A percentile compares a stretch with the other conserved stretches of the same genome.
These are phyloP conservation scores for Hibiscus syriacus DNA, from an alignment of 345 rosid genomes.

Conservation along the genomic window DNA sequence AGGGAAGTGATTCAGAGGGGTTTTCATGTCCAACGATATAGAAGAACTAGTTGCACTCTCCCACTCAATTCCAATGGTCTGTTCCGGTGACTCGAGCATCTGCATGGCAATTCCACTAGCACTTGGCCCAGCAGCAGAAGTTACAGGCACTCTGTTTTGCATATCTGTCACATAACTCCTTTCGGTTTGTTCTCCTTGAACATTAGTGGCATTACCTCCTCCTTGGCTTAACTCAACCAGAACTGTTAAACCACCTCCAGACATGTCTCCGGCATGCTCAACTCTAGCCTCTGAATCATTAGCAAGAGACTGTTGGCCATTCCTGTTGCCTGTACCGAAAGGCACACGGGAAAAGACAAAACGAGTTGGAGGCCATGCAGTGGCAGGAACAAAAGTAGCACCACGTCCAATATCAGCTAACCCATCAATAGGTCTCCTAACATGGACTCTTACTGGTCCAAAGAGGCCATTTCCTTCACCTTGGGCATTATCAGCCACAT, in stretches of 20 bases:
- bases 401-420: constrained; percentile 96
- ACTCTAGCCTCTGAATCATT: constrained; percentile 75
- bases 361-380: constrained; percentile 84
- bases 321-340: constrained; percentile 60
- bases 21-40: constrained; percentile 83
- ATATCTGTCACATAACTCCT: constrained; percentile 45
- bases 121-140: constrained; percentile 34
- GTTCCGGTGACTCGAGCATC: constrained; percentile 59
- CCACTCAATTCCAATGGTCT: constrained; percentile 65
- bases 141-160: constrained; percentile 37
- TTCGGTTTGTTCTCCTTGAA: constrained; percentile 51
- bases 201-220: constrained; percentile 34
- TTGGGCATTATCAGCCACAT: constrained; percentile 63
- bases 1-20: constrained; percentile 92
- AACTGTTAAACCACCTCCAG: constrained; percentile 89
- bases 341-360: constrained; percentile 92
- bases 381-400: constrained; percentile 62
- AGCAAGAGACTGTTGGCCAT: constrained; percentile 65
- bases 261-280: constrained; percentile 59
- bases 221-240: constrained; percentile 80
- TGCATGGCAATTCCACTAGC: constrained; percentile 44
- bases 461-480: constrained; percentile 61
- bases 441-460: constrained; percentile 83
- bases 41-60: constrained; percentile 56
- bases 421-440: constrained; percentile 87